Conservation (phyloP, 495 filamentous ascomycete species). For the Hyaloscypha hepaticicola region DNA sequence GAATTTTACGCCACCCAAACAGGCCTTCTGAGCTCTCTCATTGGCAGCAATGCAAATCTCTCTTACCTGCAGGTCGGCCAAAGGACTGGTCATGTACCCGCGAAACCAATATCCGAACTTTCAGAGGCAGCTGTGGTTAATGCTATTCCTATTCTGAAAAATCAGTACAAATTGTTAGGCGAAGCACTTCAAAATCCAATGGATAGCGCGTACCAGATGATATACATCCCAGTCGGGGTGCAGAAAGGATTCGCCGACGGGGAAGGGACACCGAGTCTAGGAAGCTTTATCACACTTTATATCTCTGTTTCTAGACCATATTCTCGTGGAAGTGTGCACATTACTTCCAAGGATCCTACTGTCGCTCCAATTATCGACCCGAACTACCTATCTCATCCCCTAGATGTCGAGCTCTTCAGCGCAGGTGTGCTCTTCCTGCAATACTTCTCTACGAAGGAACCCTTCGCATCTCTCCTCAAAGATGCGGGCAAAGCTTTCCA, state of each 20-base stretch:
- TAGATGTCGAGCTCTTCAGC: slow-evolving; percentile 50
- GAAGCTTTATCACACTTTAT: background rate
- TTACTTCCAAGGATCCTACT: slow-evolving; percentile 38
- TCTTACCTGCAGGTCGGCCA: slow-evolving; percentile 7
- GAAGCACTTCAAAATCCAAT: slow-evolving; percentile 31
- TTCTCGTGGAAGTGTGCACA: slow-evolving; percentile 56
- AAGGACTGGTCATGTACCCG: background rate
- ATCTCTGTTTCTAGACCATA: slow-evolving; percentile 36
- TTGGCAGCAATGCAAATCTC: slow-evolving; percentile 12
- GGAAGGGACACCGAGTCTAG: background rate
- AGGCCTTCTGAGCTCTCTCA: slow-evolving; percentile 10
- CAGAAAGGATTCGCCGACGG: background rate
- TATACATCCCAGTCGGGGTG: background rate
- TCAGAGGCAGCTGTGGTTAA: slow-evolving; percentile 2
- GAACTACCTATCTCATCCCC: slow-evolving; percentile 51
- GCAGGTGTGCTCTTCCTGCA: slow-evolving; percentile 43
- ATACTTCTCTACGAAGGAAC: slow-evolving; percentile 32
- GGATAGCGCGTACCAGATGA: background rate
- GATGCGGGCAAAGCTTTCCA: background rate
- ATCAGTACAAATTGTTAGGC: slow-evolving; percentile 39
- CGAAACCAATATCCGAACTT: background rate
- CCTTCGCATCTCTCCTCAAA: slow-evolving; percentile 18
- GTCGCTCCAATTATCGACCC: slow-evolving; percentile 48
- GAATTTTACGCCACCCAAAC: slow-evolving; percentile 41
- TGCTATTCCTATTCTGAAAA: slow-evolving; percentile 13